Conservation (phyloP, 2,329 filamentous ascomycete species). For the Aspergillus fructus region DNA sequence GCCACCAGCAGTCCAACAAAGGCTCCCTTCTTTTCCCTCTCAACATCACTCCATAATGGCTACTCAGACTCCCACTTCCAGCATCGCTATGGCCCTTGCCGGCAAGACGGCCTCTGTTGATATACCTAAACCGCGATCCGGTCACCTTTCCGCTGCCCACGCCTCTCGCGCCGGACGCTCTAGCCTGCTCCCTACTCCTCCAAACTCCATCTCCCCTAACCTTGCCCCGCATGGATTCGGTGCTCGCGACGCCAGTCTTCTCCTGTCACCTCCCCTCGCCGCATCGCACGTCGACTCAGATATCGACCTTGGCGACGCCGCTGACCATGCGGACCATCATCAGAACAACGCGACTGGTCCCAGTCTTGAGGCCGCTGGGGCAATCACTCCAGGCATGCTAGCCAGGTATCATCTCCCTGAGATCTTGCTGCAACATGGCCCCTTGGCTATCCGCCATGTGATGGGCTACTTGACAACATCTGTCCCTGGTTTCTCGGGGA, state of each 20-base stretch:
- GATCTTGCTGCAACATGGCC: constrained; percentile 85
- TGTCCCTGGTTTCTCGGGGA: constrained; percentile 86
- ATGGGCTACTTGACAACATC: constrained; percentile 92
- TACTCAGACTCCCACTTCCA: constrained; percentile 42
- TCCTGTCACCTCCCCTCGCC: constrained; percentile 43
- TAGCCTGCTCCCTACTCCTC: constrained; percentile 74
- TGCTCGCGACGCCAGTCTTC: constrained; percentile 51
- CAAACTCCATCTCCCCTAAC: constrained; percentile 89
- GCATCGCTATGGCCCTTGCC: constrained; percentile 51
- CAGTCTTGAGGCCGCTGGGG: constrained; percentile 69
- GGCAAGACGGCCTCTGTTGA: constrained; percentile 51
- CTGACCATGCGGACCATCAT: constrained; percentile 51
- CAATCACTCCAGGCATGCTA: constrained; percentile 81
- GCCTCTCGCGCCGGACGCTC: constrained; percentile 34
- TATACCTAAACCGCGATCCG: constrained; percentile 46
- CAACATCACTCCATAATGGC: constrained; percentile 46
- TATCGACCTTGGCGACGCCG: constrained; percentile 74
- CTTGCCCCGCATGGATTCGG: constrained; percentile 79
- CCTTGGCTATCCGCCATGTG: constrained; percentile 89
- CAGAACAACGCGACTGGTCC: constrained; percentile 48
- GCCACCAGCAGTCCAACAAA: constrained; percentile 17
- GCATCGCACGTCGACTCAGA: constrained; percentile 72
- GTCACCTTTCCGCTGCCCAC: constrained; percentile 28
- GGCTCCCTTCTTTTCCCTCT: constrained; percentile 1
- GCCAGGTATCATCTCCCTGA: constrained; percentile 87